Evolutionary conservation across 352 stramenopile species (phyloP).

Genomic region (Globisporangium paddicum): DNA sequence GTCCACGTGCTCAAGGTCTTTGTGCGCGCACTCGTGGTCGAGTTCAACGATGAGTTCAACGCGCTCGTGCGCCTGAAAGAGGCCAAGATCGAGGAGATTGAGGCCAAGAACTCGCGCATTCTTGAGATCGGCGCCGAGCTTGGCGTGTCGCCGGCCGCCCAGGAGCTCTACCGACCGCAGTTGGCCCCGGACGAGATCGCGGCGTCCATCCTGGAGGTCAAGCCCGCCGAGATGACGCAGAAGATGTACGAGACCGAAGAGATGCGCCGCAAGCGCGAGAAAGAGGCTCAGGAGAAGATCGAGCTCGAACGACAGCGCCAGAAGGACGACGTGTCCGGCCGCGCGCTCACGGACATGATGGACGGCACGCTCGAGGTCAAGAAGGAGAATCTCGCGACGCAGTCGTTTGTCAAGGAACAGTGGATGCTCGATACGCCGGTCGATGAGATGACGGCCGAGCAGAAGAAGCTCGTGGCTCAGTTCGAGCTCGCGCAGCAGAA

Average conservation of each 20-base stretch:
- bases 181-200: slow-evolving; percentile 59
- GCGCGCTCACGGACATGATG: slow-evolving; percentile 92
- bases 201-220: slow-evolving; percentile 61
- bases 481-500: slow-evolving; percentile 65
- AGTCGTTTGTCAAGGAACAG: slow-evolving; percentile 65
- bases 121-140: slow-evolving; percentile 82
- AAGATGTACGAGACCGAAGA: slow-evolving; percentile 77
- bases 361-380: slow-evolving; percentile 90
- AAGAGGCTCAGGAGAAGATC: slow-evolving; percentile 28
- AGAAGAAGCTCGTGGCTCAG: slow-evolving; percentile 64
- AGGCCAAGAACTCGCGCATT: slow-evolving; percentile 87
- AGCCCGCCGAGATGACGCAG: slow-evolving; percentile 81
- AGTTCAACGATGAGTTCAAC: slow-evolving; percentile 89
- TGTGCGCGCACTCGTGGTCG: slow-evolving; percentile 51
- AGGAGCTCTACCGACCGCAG: slow-evolving; percentile 44
- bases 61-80: slow-evolving; percentile 70
- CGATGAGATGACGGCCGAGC: slow-evolving; percentile 78
- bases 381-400: slow-evolving; percentile 65
- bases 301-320: slow-evolving; percentile 46
- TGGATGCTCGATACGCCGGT: slow-evolving; percentile 85
- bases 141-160: not conserved
- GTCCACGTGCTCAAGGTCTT: slow-evolving; percentile 78
- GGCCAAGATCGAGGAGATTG: slow-evolving; percentile 81
- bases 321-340: slow-evolving; percentile 78
- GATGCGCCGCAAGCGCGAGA: slow-evolving; percentile 40